These are phyloP conservation scores for Chimonanthus salicifolius DNA, from an alignment of 164 flowering plant species.

Conservation along the genomic window DNA sequence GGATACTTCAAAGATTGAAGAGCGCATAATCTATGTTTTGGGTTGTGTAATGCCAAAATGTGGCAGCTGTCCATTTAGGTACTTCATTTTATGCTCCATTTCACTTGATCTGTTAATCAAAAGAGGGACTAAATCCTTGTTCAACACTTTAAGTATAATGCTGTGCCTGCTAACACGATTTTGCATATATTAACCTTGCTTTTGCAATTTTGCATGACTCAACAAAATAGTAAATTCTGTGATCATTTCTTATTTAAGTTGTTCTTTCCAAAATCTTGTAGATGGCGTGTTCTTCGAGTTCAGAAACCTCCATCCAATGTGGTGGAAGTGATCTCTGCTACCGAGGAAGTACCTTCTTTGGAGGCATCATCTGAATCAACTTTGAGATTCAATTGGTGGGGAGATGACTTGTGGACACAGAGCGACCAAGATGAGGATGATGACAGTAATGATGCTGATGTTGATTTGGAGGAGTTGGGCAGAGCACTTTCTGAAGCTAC, in stretches of 20 bases:
- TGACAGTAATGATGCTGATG: slow-evolving; percentile 27
- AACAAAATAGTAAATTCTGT: not conserved
- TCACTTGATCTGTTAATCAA: slow-evolving; percentile 3
- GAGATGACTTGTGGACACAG: slow-evolving; percentile 22
- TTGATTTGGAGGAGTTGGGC: slow-evolving; percentile 55
- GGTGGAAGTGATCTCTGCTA: slow-evolving; percentile 15
- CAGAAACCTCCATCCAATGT: slow-evolving; percentile 36
- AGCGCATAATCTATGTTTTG: slow-evolving; percentile 64
- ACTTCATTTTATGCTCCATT: not conserved
- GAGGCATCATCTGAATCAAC: slow-evolving; percentile 17
- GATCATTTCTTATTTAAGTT: not conserved
- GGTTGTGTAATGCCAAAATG: slow-evolving; percentile 60
- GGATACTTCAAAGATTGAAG: slow-evolving; percentile 39
- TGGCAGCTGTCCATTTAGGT: slow-evolving; percentile 52
- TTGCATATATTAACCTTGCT: not conserved
- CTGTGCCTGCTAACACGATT: not conserved
- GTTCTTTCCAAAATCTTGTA: slow-evolving; percentile 21
- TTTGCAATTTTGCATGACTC: not conserved
- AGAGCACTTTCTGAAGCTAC: slow-evolving; percentile 57
- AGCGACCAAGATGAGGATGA: slow-evolving; percentile 18
- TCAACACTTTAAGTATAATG: not conserved
- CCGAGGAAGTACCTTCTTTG: slow-evolving; percentile 15
- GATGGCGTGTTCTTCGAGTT: slow-evolving; percentile 80
- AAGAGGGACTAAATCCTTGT: not conserved
- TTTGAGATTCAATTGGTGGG: slow-evolving; percentile 20